Evolutionary conservation across 192 early-diverging fungal genomes (phyloP).

Genomic region (Backusella mclennaniae): DNA sequence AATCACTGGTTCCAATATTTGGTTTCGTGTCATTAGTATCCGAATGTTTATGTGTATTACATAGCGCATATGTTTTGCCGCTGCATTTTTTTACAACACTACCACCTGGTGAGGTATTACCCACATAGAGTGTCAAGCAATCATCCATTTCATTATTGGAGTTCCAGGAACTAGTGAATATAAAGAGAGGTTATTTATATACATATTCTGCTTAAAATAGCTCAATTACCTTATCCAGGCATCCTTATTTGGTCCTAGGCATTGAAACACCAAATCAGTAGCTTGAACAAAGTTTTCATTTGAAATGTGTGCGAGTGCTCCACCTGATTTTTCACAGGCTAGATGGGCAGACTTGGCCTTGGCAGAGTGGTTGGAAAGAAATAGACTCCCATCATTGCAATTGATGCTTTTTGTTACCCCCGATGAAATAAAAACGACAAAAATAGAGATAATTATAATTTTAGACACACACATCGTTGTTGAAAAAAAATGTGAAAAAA

Average conservation of each 20-base stretch:
- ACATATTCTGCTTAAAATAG: neutral
- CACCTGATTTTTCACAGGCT: neutral
- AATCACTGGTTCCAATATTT: neutral
- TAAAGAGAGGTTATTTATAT: neutral
- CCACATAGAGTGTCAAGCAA: neutral
- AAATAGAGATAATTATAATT: neutral
- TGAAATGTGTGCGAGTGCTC: neutral
- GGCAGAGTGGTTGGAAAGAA: neutral
- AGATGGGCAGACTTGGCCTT: neutral
- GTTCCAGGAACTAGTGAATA: neutral
- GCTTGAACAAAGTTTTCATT: neutral
- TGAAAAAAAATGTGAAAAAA: neutral
- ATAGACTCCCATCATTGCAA: neutral
- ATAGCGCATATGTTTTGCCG: neutral
- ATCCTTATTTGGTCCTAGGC: neutral
- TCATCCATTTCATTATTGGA: neutral
- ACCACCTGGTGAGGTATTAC: neutral
- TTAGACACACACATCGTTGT: neutral
- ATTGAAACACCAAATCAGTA: neutral
- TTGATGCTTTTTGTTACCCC: neutral
- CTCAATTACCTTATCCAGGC: neutral
- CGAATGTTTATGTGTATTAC: neutral
- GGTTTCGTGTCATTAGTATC: neutral
- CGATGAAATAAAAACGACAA: slow-evolving; percentile 6
- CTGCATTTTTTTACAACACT: neutral